Percentiles rank a stretch among this genome's conserved stretches.
Conservation (phyloP, 202 grass and related monocot species). For the Cymbopogon flexuosus region DNA sequence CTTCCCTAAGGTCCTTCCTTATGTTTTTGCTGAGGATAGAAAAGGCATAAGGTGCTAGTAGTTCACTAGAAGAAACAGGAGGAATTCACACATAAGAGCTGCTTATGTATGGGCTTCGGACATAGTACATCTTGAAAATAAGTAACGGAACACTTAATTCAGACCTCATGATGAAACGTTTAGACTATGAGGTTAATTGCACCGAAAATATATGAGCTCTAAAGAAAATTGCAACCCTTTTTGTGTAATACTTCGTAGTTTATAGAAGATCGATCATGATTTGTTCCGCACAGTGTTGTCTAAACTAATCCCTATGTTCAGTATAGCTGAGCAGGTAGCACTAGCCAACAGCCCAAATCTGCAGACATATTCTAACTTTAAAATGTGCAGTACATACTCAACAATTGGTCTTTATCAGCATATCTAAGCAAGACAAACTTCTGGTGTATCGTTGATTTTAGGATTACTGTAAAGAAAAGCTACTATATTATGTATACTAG, state of each 20-base stretch:
- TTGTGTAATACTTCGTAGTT: not conserved
- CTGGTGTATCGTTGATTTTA: not conserved
- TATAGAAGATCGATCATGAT: not conserved
- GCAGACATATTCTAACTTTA: not conserved
- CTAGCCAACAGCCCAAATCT: not conserved
- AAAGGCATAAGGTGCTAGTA: not conserved
- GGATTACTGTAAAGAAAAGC: not conserved
- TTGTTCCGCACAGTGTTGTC: not conserved
- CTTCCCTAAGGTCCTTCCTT: not conserved
- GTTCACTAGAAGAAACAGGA: slow-evolving; percentile 12
- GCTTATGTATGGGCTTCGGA: not conserved
- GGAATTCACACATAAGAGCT: slow-evolving; percentile 2
- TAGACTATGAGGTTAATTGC: not conserved
- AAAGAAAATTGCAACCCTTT: not conserved
- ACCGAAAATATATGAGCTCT: not conserved
- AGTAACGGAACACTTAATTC: not conserved
- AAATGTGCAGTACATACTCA: not conserved
- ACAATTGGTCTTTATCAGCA: slow-evolving; percentile 5
- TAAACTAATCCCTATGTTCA: not conserved
- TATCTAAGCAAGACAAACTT: not conserved
- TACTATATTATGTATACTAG: not conserved
- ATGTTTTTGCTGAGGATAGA: slow-evolving; percentile 8
- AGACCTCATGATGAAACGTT: not conserved
- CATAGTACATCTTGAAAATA: not conserved
- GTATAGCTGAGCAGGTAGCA: not conserved